These are phyloP conservation scores for Staphylotrichum tortipilum DNA, from an alignment of 495 filamentous ascomycete species.

Conservation along the genomic window DNA sequence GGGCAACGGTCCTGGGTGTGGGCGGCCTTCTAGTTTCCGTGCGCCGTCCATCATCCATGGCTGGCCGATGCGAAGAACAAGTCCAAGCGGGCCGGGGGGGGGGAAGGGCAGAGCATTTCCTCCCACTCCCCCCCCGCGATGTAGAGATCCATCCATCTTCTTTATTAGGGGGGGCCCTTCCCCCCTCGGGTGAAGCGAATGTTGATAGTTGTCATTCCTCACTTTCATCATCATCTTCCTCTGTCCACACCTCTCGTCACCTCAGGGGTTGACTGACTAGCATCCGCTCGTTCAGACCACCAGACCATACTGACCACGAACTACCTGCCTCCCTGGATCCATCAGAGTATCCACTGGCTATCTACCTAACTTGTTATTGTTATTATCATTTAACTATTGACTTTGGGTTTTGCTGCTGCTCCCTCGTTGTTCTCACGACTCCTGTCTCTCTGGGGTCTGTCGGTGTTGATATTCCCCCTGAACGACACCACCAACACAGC, in stretches of 20 bases:
- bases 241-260: no score
- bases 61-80: no score
- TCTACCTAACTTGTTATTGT: no score
- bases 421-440: background rate
- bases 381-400: background rate
- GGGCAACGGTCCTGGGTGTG: background rate
- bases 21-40: background rate
- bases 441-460: background rate
- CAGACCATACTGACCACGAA: background rate
- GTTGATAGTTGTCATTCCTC: no score
- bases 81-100: no score
- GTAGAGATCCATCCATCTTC: background rate
- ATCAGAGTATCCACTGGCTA: no score
- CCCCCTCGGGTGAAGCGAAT: background rate
- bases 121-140: no score
- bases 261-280: background rate
- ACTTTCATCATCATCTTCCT: slow-evolving; percentile 1
- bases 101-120: no score
- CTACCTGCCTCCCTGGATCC: no score
- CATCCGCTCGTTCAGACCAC: background rate
- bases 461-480: background rate
- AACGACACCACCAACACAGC: background rate
- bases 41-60: no score
- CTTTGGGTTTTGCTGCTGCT: background rate
- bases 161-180: background rate